Base-by-base conservation (phyloP, 768 basidiomycete species). In the Candolleomyces aberdarensis region DNA sequence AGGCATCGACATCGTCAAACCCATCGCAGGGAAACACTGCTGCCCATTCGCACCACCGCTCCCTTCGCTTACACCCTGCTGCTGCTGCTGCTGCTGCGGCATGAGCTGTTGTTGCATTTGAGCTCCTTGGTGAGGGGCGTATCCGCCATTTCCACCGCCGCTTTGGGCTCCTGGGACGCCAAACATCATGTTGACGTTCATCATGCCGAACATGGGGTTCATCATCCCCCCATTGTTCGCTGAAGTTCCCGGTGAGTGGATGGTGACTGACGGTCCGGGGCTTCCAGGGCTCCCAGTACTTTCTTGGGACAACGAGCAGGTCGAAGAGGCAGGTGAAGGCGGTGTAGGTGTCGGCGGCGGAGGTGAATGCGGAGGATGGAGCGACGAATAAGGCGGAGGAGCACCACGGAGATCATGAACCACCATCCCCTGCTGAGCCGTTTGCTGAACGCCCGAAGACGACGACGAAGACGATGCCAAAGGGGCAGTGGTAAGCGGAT, bases 151-250 rank as follows among this genome's bases (percentile, higher is more conserved):
- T 7, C 26, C 20, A 14, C 19, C 14, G 49, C 19, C 14, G 47
- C 49, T 8, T 9, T n/a, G 49, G 26, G 19, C 31, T 17, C 32
- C 55, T 44, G 19, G 52, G 4, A 56, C 39, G 17, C 48, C 48
- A 52, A 61, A 61, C 60, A 61, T 61, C 60, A 61, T 61, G 29
- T 61, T 61, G 13, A 61, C 60, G 29, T 57, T 57, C 60, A 61
- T 57, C 60, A 61, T 61, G 19, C 60, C 60, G 57, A 61, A 61
- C 55, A 56, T 56, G 53, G 15, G 54, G 60, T 48, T 57, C 52
- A 39, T 54, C 52, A 51, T 51, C 50, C 50, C 50, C 6, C 50
- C 50, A n/a, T 54, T 22, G 4, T 40, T 13, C 26, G 49, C 49
- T 19, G 49, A 51, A 3, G 52, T 54, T 5, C 54, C 54, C 54